Evolutionary conservation across 1,284 basidiomycete genomes (phyloP).

Genomic region (Leccinum ponderosum): DNA sequence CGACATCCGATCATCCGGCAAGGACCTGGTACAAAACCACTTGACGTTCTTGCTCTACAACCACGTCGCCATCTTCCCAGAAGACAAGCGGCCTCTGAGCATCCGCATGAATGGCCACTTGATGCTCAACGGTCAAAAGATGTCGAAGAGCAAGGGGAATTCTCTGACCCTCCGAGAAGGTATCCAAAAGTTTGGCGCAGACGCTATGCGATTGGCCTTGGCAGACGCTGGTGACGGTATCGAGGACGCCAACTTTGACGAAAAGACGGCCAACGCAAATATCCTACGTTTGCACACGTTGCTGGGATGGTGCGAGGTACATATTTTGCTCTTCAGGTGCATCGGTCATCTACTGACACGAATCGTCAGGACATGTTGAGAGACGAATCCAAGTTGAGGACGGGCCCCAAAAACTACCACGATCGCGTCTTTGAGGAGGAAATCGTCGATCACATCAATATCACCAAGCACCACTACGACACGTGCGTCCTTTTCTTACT

Average conservation of each 20-base stretch:
- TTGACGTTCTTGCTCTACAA: slow-evolving; percentile 95
- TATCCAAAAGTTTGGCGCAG: slow-evolving; percentile 88
- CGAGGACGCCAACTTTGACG: slow-evolving; percentile 98
- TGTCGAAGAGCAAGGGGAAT: slow-evolving; percentile 97
- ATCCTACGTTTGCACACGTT: slow-evolving; percentile 94
- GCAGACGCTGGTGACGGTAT: slow-evolving; percentile 98
- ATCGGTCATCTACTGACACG: slow-evolving; percentile 8
- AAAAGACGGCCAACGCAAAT: slow-evolving; percentile 97
- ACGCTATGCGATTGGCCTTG: slow-evolving; percentile 89
- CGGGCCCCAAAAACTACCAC: slow-evolving; percentile 70
- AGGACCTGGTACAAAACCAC: slow-evolving; percentile 97
- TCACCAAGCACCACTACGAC: slow-evolving; percentile 73
- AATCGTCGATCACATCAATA: slow-evolving; percentile 82
- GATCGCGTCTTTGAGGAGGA: slow-evolving; percentile 87
- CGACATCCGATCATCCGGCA: slow-evolving; percentile 98
- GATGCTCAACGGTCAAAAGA: slow-evolving; percentile 99
- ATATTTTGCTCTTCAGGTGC: slow-evolving; percentile 23
- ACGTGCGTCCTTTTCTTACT: background rate
- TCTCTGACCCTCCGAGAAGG: slow-evolving; percentile 79
- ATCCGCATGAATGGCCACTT: slow-evolving; percentile 97
- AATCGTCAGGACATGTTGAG: slow-evolving; percentile 69
- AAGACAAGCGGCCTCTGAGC: slow-evolving; percentile 90
- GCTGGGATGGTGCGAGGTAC: slow-evolving; percentile 88
- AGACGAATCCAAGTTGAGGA: slow-evolving; percentile 69
- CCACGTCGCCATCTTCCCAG: slow-evolving; percentile 93